Percentiles rank a stretch among this genome's conserved stretches.
Evolutionary conservation across 2,329 filamentous ascomycete genomes (phyloP).

Genomic region (Ophiostoma australiae): DNA sequence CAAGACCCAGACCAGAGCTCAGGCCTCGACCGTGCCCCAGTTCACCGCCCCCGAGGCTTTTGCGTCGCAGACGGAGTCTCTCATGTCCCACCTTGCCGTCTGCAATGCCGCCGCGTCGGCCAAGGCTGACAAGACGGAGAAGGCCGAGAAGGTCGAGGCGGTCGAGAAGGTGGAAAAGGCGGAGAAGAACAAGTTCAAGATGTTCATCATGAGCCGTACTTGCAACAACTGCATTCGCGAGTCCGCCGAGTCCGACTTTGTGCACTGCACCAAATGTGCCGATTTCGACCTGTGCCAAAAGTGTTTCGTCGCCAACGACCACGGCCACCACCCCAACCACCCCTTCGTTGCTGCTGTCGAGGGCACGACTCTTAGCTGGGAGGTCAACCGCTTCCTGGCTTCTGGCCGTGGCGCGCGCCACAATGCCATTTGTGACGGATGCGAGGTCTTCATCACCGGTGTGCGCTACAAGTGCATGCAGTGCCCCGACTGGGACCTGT

Average conservation of each 20-base stretch:
- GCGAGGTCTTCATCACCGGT: conserved; percentile 80
- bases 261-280: conserved; percentile 78
- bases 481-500: conserved; percentile 98
- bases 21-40: background rate
- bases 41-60: conserved; percentile 13
- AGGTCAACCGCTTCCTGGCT: conserved; percentile 63
- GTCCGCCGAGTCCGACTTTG: conserved; percentile 70
- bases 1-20: background rate
- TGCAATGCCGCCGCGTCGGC: background rate
- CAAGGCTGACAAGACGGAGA: background rate
- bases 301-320: conserved; percentile 70
- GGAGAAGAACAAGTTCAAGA: background rate
- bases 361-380: conserved; percentile 55
- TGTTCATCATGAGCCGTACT: conserved; percentile 47
- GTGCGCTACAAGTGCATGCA: conserved; percentile 94
- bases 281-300: conserved; percentile 88
- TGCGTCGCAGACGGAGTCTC: background rate
- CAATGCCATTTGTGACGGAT: conserved; percentile 89
- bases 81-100: background rate
- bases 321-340: conserved; percentile 89
- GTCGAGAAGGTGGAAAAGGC: background rate
- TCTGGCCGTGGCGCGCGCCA: conserved; percentile 79
- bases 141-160: background rate
- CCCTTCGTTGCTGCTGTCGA: conserved; percentile 65
- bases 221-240: conserved; percentile 66